These are phyloP conservation scores for Zoysia japonica DNA, from an alignment of 176 grass and related monocot genomes.

Conservation along the genomic window DNA sequence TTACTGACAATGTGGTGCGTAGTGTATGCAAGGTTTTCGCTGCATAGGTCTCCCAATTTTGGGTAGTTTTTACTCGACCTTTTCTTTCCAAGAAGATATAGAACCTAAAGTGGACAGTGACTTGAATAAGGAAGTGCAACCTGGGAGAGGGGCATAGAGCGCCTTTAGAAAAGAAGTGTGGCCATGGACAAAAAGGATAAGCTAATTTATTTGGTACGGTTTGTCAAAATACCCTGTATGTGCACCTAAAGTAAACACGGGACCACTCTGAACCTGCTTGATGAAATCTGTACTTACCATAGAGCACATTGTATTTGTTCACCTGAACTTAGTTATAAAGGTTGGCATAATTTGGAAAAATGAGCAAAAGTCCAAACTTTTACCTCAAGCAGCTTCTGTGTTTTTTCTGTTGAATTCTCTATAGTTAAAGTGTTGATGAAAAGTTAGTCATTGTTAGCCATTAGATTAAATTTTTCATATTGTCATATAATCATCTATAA, in stretches of 20 bases:
- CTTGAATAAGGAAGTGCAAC: constrained; percentile 41
- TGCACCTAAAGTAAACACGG: not conserved
- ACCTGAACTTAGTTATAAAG: constrained; percentile 12
- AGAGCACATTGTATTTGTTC: not conserved
- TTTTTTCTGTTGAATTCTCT: not conserved
- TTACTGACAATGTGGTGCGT: not conserved
- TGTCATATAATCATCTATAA: too few species aligned
- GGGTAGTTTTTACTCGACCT: constrained; percentile 29
- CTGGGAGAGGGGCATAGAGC: constrained; percentile 48
- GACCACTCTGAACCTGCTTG: not conserved
- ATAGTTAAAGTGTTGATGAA: too few species aligned
- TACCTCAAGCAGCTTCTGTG: not conserved
- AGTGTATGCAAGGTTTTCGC: not conserved
- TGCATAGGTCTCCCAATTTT: constrained; percentile 10
- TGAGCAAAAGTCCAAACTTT: not conserved
- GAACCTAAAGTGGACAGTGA: constrained; percentile 42
- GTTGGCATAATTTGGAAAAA: not conserved
- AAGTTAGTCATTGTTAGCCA: too few species aligned
- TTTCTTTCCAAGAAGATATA: constrained; percentile 58
- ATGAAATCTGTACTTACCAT: not conserved
- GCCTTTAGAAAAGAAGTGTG: constrained; percentile 82
- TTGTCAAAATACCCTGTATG: not conserved
- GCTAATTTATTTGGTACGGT: not conserved
- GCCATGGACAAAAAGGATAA: constrained; percentile 50
- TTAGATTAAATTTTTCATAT: too few species aligned